phyloP scores from a whole-genome alignment of 306 rosid species.

The Quercus dentata region DNA sequence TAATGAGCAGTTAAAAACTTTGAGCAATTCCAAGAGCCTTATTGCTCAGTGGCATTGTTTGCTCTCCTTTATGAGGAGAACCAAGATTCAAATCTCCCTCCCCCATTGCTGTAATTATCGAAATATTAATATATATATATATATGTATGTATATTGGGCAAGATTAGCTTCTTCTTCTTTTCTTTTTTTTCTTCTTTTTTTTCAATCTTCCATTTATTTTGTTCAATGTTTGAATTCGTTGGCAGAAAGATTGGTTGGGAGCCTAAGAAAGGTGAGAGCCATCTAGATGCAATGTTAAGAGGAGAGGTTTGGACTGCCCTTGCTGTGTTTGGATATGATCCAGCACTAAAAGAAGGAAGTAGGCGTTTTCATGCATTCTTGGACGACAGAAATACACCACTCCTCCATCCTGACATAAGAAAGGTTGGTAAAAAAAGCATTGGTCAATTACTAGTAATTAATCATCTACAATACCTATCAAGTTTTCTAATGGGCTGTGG shows the following conservation, averaged over 20 bases:
- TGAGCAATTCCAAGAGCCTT: too few species aligned
- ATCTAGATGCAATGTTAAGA: conserved; percentile 86
- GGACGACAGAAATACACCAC: conserved; percentile 70
- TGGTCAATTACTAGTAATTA: not conserved
- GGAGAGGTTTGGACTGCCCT: conserved; percentile 89
- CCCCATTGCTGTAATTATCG: not conserved
- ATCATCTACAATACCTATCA: conserved; percentile 1
- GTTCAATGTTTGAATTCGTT: conserved; percentile 3
- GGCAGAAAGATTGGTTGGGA: conserved; percentile 95
- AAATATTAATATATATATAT: too few species aligned
- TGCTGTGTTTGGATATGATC: conserved; percentile 63
- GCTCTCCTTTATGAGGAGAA: too few species aligned
- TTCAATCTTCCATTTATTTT: not conserved
- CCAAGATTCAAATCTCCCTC: too few species aligned
- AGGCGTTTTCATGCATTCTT: conserved; percentile 74
- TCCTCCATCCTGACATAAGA: conserved; percentile 90
- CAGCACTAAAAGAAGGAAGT: conserved; percentile 69
- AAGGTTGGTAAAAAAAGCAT: conserved; percentile 44
- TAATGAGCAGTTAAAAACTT: too few species aligned
- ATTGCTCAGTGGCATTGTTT: too few species aligned
- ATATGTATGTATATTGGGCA: not conserved
- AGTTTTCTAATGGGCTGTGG: conserved; percentile 26
- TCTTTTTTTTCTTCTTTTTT: too few species aligned
- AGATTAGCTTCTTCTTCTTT: not conserved
- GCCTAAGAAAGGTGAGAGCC: conserved; percentile 56